These are phyloP conservation scores for Calonectria hongkongensis DNA, from an alignment of 2,329 filamentous ascomycete genomes.

Conservation along the genomic window DNA sequence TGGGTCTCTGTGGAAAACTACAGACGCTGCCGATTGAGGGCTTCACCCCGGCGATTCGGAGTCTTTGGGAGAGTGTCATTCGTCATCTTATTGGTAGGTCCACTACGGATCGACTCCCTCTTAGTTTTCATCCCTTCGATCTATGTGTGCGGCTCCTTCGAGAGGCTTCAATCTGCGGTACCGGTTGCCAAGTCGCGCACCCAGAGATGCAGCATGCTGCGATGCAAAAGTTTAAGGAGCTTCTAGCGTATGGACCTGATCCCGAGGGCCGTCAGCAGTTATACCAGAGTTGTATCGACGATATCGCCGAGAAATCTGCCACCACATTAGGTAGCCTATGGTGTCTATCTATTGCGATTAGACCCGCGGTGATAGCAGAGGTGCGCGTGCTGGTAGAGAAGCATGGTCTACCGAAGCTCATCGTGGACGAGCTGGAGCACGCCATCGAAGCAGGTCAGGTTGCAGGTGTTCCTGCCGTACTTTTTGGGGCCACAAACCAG, in stretches of 20 bases:
- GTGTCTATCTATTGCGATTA: slow-evolving; percentile 73
- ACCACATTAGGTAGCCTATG: slow-evolving; percentile 85
- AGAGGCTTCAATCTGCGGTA: slow-evolving; percentile 77
- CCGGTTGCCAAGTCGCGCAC: slow-evolving; percentile 73
- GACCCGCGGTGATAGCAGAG: slow-evolving; percentile 68
- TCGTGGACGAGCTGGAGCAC: slow-evolving; percentile 79
- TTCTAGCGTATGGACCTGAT: slow-evolving; percentile 75
- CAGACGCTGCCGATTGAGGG: slow-evolving; percentile 76
- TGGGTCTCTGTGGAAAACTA: slow-evolving; percentile 84
- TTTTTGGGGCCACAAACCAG: slow-evolving; percentile 68
- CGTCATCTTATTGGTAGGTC: slow-evolving; percentile 68
- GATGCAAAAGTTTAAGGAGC: slow-evolving; percentile 74
- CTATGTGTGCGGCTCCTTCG: slow-evolving; percentile 80
- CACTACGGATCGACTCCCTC: slow-evolving; percentile 57
- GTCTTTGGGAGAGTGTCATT: slow-evolving; percentile 76
- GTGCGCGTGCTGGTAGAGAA: slow-evolving; percentile 75
- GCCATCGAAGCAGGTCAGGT: slow-evolving; percentile 61
- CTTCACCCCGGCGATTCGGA: slow-evolving; percentile 77
- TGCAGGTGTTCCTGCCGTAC: slow-evolving; percentile 65
- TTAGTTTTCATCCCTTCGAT: slow-evolving; percentile 67
- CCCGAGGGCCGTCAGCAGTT: slow-evolving; percentile 75
- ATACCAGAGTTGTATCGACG: slow-evolving; percentile 79
- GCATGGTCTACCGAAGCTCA: slow-evolving; percentile 76
- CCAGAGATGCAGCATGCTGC: slow-evolving; percentile 79
- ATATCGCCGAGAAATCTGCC: slow-evolving; percentile 78